A percentile compares a stretch with the other conserved stretches of the same genome.
Evolutionary conservation across 1,284 basidiomycete genomes (phyloP).

Genomic region (Marasmius oreades): DNA sequence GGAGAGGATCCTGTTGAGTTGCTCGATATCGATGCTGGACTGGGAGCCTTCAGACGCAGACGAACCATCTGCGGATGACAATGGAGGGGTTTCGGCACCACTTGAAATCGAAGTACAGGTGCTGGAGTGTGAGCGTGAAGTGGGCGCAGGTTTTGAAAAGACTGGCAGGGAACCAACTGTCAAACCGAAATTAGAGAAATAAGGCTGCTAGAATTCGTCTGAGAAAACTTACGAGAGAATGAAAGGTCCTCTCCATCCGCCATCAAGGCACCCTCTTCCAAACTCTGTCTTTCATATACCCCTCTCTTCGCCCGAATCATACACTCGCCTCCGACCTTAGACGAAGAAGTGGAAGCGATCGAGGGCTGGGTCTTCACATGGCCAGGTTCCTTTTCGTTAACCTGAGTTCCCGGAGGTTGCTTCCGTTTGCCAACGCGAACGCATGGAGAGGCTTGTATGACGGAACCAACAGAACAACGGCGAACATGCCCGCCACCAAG

Average conservation of each 20-base stretch:
- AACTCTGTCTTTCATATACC: conserved; percentile 59
- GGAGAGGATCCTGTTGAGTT: conserved; percentile 52
- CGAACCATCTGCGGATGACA: conserved; percentile 62
- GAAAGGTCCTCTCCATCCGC: conserved; percentile 63
- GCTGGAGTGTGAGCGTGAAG: conserved; percentile 59
- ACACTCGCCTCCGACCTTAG: conserved; percentile 59
- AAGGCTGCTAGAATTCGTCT: neutral
- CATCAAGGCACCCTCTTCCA: conserved; percentile 59
- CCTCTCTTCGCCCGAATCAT: conserved; percentile 65
- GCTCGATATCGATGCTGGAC: conserved; percentile 69
- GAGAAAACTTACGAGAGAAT: conserved; percentile 44
- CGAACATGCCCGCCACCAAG: conserved; percentile 71
- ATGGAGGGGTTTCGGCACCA: conserved; percentile 66
- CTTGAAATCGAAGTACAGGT: conserved; percentile 60
- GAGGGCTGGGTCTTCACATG: conserved; percentile 47
- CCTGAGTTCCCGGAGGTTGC: conserved; percentile 32
- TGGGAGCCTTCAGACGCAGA: conserved; percentile 69
- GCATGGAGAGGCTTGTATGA: conserved; percentile 71
- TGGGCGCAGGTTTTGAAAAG: conserved; percentile 53
- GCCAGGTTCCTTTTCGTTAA: conserved; percentile 18
- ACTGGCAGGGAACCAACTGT: conserved; percentile 45
- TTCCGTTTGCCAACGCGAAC: conserved; percentile 61
- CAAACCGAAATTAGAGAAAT: neutral
- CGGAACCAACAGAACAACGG: conserved; percentile 59
- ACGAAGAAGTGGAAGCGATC: conserved; percentile 57